These are phyloP conservation scores for Phaeosphaeria sp. DNA, from an alignment of 2,329 filamentous ascomycete species.

Conservation along the genomic window DNA sequence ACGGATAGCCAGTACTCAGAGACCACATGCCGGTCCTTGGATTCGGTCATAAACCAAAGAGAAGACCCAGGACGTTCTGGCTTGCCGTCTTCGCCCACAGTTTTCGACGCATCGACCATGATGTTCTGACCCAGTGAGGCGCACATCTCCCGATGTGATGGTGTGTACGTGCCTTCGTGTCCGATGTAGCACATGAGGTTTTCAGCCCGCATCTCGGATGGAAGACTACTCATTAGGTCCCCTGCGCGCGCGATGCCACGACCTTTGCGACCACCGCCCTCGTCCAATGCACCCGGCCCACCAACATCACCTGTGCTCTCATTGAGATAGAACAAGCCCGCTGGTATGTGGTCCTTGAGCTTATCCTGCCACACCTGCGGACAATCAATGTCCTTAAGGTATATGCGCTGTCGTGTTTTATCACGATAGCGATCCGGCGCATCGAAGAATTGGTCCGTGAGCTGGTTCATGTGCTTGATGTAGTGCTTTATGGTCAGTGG, in stretches of 20 bases:
- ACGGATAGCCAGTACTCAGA: slow-evolving; percentile 93
- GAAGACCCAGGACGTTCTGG: slow-evolving; percentile 80
- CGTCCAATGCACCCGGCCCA: slow-evolving; percentile 62
- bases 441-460: slow-evolving; percentile 79
- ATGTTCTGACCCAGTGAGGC: slow-evolving; percentile 95
- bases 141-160: slow-evolving; percentile 96
- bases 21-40: slow-evolving; percentile 86
- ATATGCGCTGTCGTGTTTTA: slow-evolving; percentile 81
- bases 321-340: slow-evolving; percentile 88
- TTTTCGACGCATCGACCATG: slow-evolving; percentile 88
- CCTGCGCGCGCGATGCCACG: slow-evolving; percentile 74
- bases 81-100: slow-evolving; percentile 71
- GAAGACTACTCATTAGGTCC: slow-evolving; percentile 93
- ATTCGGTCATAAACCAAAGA: slow-evolving; percentile 99
- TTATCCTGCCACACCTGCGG: slow-evolving; percentile 85
- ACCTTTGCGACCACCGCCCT: slow-evolving; percentile 57
- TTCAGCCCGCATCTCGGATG: slow-evolving; percentile 84
- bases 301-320: slow-evolving; percentile 69
- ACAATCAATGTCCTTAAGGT: slow-evolving; percentile 97
- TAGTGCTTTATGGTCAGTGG: slow-evolving; percentile 91
- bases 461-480: slow-evolving; percentile 80
- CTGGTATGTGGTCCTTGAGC: slow-evolving; percentile 77
- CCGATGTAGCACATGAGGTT: slow-evolving; percentile 99
- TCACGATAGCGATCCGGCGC: slow-evolving; percentile 77
- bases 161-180: slow-evolving; percentile 96